Evolutionary conservation across 331 rosid genomes (phyloP), one percentile per base, ranked within the genome.

Genomic region (Saraca asoca): DNA sequence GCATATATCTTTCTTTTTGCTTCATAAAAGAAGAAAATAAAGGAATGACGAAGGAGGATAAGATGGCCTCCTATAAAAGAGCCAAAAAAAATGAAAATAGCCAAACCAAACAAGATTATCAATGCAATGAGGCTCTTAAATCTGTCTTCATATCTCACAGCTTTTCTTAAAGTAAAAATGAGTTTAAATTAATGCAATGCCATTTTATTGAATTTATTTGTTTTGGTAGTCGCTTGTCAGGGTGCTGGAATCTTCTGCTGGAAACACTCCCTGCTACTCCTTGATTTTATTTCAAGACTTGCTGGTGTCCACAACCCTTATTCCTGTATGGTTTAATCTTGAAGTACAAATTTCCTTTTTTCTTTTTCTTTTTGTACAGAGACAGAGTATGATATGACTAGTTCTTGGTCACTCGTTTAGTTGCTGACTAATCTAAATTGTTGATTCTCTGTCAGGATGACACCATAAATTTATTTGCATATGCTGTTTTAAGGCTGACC

Each of bases 281-380:
- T 62, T 94, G 79, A 69, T 94, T 77, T 83, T 94, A 71, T 94
- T 81, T 80, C 97, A 94, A 77, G 97, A 94, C 78, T 80, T 94
- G 70, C 83, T 94, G 81, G 99, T 94, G 83, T 90, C 99, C 45
- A 88, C 99, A 11, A 88, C 95, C 7, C 89, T 94, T 76, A 81
- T 96, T 73, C 90, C 97, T 45, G 99, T 94, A 93, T 75, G 98
- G 68, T 78, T 86, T 64, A 55, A 68, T 75, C 66, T 71, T 78
- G 39, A 44, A 65, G 41, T 49, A 64, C 66, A 53, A 20, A 69
- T 57, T 64, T 48, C 38, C 29, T 66, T 53, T 17, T 42, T 14
- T 18, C 12, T n/a, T n/a, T 24, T 24, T 24, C 31, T 24, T 24
- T 24, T 24, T 24, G 31, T 1, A 24, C 31, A 24, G 31, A 1